A percentile compares a stretch with the other conserved stretches of the same genome.
Evolutionary conservation across 805 yeast genomes (phyloP).

Genomic region (Schizosaccharomyces lindneri): DNA sequence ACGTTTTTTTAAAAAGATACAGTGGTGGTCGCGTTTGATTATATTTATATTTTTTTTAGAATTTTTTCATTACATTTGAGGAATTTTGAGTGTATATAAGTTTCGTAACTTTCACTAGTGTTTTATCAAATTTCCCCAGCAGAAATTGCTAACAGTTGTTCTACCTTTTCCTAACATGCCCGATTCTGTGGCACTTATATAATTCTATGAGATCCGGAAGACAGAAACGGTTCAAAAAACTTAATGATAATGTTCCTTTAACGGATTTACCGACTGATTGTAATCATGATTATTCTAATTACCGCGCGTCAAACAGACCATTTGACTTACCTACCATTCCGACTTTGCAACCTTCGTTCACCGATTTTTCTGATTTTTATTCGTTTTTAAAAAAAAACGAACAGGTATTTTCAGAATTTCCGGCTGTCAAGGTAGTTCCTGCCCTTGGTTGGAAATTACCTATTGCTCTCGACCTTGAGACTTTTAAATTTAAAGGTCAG

Average conservation of each 20-base stretch:
- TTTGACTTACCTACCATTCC: background rate
- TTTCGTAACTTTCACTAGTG: background rate
- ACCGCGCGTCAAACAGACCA: background rate
- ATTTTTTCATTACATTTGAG: background rate
- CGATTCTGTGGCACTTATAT: background rate
- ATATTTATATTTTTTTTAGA: background rate
- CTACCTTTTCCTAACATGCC: background rate
- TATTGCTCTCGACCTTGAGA: conserved; percentile 14
- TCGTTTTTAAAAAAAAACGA: background rate
- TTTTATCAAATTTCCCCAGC: background rate
- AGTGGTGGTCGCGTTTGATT: background rate
- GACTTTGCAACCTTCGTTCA: background rate
- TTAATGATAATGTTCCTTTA: background rate
- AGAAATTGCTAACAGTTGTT: background rate
- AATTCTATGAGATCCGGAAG: background rate
- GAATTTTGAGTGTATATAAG: background rate
- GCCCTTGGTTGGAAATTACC: conserved; percentile 24
- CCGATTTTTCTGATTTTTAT: background rate
- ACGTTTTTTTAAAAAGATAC: background rate
- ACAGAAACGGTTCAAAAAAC: background rate
- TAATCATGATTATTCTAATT: background rate
- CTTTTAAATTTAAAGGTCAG: conserved; percentile 14
- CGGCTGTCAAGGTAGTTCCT: conserved; percentile 53
- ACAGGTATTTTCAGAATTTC: conserved; percentile 18
- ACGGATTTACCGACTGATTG: background rate